A percentile compares a stretch with the other conserved stretches of the same genome.
Evolutionary conservation across 2,329 filamentous ascomycete species (phyloP).

Genomic region (Epichloe baconii): DNA sequence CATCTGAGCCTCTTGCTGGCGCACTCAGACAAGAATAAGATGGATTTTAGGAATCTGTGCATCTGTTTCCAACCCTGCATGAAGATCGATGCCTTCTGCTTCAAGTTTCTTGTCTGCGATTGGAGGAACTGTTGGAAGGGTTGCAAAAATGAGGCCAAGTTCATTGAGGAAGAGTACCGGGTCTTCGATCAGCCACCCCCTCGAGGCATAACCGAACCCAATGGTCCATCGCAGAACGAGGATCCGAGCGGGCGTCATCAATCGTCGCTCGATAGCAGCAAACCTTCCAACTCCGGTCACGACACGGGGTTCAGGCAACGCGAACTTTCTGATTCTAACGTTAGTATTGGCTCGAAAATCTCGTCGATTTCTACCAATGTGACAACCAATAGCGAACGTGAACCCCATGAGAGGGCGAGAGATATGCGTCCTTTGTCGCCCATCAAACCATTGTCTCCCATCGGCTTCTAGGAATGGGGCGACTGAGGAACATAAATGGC

Average conservation of each 20-base stretch:
- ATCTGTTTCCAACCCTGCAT: constrained; percentile 97
- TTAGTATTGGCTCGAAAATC: constrained; percentile 28
- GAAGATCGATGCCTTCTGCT: constrained; percentile 90
- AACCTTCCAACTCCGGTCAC: constrained; percentile 26
- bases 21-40: constrained; percentile 92
- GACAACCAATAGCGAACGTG: constrained; percentile 29
- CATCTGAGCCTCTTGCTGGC: constrained; percentile 84
- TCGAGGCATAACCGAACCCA: constrained; percentile 28
- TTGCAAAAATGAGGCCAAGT: constrained; percentile 78
- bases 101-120: constrained; percentile 87
- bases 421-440: constrained; percentile 48
- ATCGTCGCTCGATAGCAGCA: constrained; percentile 55
- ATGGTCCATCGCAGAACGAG: constrained; percentile 14
- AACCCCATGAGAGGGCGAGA: constrained; percentile 14
- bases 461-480: constrained; percentile 34
- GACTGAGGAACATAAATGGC: neutral
- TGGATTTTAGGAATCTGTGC: constrained; percentile 91
- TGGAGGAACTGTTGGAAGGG: constrained; percentile 97
- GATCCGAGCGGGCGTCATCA: constrained; percentile 9
- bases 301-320: constrained; percentile 30
- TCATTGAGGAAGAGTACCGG: constrained; percentile 55
- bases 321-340: constrained; percentile 27
- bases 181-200: constrained; percentile 48
- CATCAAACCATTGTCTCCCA: constrained; percentile 51
- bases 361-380: constrained; percentile 33